Conservation (phyloP, 2,329 filamentous ascomycete species). For the Claviceps sp. region DNA sequence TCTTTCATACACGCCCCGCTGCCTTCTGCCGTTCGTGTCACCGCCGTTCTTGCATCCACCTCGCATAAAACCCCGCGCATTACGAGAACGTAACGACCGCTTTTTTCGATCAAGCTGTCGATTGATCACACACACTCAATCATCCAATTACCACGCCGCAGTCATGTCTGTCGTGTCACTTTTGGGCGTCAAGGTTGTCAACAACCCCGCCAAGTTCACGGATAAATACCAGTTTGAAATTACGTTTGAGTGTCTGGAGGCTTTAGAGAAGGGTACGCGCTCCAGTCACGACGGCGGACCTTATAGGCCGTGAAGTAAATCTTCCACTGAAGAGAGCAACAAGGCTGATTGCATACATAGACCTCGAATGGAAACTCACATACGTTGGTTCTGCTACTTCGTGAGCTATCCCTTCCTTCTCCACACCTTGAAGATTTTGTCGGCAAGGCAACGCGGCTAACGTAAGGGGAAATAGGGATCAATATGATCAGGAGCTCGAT, state of each 20-base stretch:
- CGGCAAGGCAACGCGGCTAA: constrained; percentile 2
- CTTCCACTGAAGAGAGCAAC: neutral
- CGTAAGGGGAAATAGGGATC: constrained; percentile 46
- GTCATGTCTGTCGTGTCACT: constrained; percentile 91
- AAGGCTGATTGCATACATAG: constrained; percentile 29
- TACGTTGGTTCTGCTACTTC: constrained; percentile 97
- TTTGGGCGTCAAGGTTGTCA: constrained; percentile 86
- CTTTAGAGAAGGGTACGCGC: constrained; percentile 70
- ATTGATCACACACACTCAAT: neutral
- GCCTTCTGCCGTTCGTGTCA: constrained; percentile 2
- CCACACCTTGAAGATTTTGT: constrained; percentile 3
- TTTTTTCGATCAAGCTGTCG: neutral
- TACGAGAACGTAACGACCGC: neutral
- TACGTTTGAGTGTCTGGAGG: constrained; percentile 94
- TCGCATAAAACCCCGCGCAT: neutral
- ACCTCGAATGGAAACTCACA: constrained; percentile 98
- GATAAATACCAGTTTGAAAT: constrained; percentile 96
- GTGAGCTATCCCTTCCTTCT: constrained; percentile 39
- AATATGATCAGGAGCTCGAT: constrained; percentile 97
- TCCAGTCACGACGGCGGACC: neutral
- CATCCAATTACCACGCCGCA: constrained; percentile 1
- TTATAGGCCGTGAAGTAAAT: neutral
- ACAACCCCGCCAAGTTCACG: constrained; percentile 92
- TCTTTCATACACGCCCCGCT: constrained; percentile 3
- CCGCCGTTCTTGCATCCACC: constrained; percentile 4